Conservation (phyloP, 495 filamentous ascomycete species). For the Aspergillus asperescens region DNA sequence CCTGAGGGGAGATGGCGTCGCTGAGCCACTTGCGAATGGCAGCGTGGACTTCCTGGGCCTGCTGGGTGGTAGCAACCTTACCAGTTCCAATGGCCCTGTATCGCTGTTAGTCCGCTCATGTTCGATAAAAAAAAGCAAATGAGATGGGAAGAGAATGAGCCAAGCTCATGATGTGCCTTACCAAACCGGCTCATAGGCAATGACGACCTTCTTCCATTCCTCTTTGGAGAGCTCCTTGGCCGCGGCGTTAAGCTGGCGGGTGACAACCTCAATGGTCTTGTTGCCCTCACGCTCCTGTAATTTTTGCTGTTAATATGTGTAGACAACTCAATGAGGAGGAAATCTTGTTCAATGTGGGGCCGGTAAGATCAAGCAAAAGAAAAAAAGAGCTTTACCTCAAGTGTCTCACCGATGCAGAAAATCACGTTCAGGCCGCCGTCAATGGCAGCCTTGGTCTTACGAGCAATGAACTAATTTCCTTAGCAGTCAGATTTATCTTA, state of each 20-base stretch:
- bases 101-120: conserved; percentile 8
- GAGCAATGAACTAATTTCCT: conserved; percentile 62
- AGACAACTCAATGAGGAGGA: neutral
- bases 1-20: conserved; percentile 62
- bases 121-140: too few relatives aligned
- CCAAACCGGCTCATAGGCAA: conserved; percentile 99
- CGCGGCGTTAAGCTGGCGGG: conserved; percentile 66
- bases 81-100: conserved; percentile 86
- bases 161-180: conserved; percentile 22
- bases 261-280: conserved; percentile 88
- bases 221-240: conserved; percentile 55
- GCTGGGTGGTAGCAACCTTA: conserved; percentile 89
- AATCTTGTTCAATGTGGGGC: conserved; percentile 15
- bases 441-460: conserved; percentile 86
- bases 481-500: conserved; percentile 7
- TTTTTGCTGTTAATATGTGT: conserved; percentile 2
- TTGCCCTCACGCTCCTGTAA: conserved; percentile 71
- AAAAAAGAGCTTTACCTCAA: conserved; percentile 54
- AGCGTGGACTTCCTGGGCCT: conserved; percentile 92
- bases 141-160: neutral
- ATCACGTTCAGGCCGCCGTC: conserved; percentile 86
- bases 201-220: conserved; percentile 90
- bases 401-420: conserved; percentile 90
- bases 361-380: neutral
- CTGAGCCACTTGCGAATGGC: conserved; percentile 87